phyloP scores from a whole-genome alignment of 2,329 filamentous ascomycete species.

The Didymellaceae sp. region DNA sequence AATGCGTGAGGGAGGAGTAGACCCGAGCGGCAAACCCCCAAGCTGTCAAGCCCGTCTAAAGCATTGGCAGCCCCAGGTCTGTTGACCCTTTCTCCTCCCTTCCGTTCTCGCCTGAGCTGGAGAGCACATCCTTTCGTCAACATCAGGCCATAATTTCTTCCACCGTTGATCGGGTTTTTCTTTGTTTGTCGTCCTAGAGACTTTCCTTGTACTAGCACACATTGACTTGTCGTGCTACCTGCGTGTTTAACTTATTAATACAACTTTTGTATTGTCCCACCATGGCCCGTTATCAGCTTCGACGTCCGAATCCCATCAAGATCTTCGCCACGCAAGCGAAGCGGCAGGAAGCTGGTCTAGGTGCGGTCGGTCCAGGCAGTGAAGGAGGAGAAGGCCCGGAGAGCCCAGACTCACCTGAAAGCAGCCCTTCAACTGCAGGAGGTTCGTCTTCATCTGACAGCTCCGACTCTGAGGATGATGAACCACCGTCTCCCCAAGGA shows the following conservation, averaged over 20 bases:
- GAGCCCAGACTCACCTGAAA: conserved; percentile 32
- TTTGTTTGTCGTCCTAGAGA: conserved; percentile 39
- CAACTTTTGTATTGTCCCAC: conserved; percentile 4
- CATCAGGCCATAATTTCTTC: conserved; percentile 28
- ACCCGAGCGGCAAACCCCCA: conserved; percentile 23
- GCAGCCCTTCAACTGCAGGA: conserved; percentile 24
- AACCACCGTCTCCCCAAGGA: conserved; percentile 20
- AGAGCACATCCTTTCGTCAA: conserved; percentile 21
- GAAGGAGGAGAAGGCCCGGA: conserved; percentile 24
- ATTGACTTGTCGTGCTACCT: conserved; percentile 9
- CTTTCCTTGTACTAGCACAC: conserved; percentile 17
- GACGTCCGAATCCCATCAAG: conserved; percentile 36
- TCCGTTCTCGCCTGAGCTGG: conserved; percentile 25
- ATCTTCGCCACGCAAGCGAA: conserved; percentile 23
- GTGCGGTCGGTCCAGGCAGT: conserved; percentile 13
- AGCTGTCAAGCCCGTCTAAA: conserved; percentile 37
- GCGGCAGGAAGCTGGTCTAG: conserved; percentile 28
- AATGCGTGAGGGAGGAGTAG: conserved; percentile 29
- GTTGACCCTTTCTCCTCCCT: conserved; percentile 23
- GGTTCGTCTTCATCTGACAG: conserved; percentile 15
- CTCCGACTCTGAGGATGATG: conserved; percentile 25
- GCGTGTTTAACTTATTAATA: conserved; percentile 18
- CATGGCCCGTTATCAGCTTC: conserved; percentile 39
- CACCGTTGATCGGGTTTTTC: conserved; percentile 43
- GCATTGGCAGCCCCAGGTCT: conserved; percentile 36